Conservation (phyloP, 2,329 filamentous ascomycete species). For the Peltaster fructicola region DNA sequence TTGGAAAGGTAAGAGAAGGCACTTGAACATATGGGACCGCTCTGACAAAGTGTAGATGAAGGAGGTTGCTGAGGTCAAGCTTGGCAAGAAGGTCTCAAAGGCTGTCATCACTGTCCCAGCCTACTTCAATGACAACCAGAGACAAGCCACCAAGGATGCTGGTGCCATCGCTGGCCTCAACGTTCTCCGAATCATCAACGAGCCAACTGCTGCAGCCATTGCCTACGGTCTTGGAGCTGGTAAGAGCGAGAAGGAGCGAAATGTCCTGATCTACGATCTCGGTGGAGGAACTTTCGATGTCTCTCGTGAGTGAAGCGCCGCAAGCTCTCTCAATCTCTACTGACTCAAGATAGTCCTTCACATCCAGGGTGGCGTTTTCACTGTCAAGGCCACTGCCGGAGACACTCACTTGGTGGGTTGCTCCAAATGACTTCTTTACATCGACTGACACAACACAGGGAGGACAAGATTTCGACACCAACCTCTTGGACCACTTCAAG, state of each 20-base stretch:
- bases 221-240: conserved; percentile 65
- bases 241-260: conserved; percentile 79
- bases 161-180: conserved; percentile 95
- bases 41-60: conserved; percentile 55
- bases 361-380: conserved; percentile 99
- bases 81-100: conserved; percentile 98
- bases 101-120: conserved; percentile 96
- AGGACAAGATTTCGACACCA: conserved; percentile 92
- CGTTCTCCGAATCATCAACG: conserved; percentile 99
- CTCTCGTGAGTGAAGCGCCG: too few relatives aligned
- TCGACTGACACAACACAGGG: conserved; percentile 34
- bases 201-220: conserved; percentile 94
- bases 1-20: conserved; percentile 61
- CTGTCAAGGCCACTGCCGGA: conserved; percentile 94
- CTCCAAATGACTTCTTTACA: not conserved
- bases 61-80: conserved; percentile 95
- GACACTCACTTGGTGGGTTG: conserved; percentile 28
- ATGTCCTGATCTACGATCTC: conserved; percentile 98
- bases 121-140: conserved; percentile 99
- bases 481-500: conserved; percentile 90
- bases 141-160: conserved; percentile 97
- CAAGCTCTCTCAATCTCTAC: too few relatives aligned
- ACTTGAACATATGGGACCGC: not conserved
- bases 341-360: too few relatives aligned
- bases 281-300: conserved; percentile 99